Evolutionary conservation across 805 yeast genomes (phyloP).

Genomic region (Zygosaccharomyces siamensis): DNA sequence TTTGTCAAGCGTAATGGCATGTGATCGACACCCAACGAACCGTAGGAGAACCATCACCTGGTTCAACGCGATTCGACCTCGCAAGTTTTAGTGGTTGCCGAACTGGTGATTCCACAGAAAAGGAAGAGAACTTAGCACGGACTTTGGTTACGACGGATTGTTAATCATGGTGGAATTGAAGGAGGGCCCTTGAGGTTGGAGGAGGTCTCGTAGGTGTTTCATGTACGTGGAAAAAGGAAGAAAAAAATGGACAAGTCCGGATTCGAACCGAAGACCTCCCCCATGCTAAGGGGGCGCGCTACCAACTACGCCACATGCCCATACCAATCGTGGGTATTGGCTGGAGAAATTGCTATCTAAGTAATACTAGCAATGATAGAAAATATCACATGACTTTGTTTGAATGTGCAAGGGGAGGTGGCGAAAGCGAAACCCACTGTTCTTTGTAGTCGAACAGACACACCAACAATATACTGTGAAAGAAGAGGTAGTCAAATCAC

Average conservation of each 20-base stretch:
- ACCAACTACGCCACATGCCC: constrained; percentile 85
- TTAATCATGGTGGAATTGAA: too few species aligned
- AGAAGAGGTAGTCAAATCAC: background rate
- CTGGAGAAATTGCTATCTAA: background rate
- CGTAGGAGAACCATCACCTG: background rate
- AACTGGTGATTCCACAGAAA: too few species aligned
- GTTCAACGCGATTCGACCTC: background rate
- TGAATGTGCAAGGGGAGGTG: constrained; percentile 2
- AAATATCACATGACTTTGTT: background rate
- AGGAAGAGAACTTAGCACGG: background rate
- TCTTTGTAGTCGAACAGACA: background rate
- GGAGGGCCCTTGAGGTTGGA: too few species aligned
- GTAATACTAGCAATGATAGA: background rate
- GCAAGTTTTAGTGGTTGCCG: too few species aligned
- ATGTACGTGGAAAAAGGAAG: background rate
- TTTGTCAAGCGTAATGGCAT: background rate
- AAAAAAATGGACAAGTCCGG: constrained; percentile 63
- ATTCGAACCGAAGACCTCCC: constrained; percentile 78
- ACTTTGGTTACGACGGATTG: background rate
- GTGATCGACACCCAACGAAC: constrained; percentile 2
- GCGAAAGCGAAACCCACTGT: constrained; percentile 3
- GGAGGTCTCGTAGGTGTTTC: too few species aligned
- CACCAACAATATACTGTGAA: background rate
- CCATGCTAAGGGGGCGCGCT: constrained; percentile 81
- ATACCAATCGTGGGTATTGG: background rate